Evolutionary conservation across 78 protist genomes (phyloP), one percentile per base, ranked within the genome.

Genomic region (Dictyostelium brefeldianum): DNA sequence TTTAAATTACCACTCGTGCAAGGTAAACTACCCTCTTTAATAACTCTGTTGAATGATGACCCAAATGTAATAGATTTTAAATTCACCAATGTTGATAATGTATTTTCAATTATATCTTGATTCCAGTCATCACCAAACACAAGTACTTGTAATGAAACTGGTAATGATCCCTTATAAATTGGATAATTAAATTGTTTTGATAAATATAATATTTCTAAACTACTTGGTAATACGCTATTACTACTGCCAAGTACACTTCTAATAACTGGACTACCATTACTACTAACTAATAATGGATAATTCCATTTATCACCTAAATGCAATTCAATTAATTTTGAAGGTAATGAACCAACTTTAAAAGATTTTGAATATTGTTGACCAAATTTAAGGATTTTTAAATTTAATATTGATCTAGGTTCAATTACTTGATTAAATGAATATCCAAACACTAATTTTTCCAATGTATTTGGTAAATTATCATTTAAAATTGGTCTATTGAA

Each of bases 101-200:
- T n/a, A 22, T 22, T n/a, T 22, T 17, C 22, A 22, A n/a, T 25
- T 46, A 46, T 4, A 1, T 53, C 17, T 74, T 74, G 80, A 18
- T 46, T 74, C 41, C 41, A 74, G 12, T 25, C 20, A 74, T 74
- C 48, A 46, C 80, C 80, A 74, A 70, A 70, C 5, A 41, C 46
- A 11, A 70, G n/a, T 27, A 41, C 50, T 70, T 27, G 14, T 18
- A 70, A 70, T 70, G 78, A 70, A 12, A 5, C 36, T 74, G 80
- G 80, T 46, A 74, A 48, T 31, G 43, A 2, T 43, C 9, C 17
- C 0, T 36, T 46, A 18, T 50, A 20, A 50, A 50, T 0, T 77
- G 81, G 81, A 36, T 77, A 43, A 25, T 43, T 25, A 77, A 50
- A 77, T 5, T 27, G 22, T 5, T 77, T 50, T 20, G 48, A n/a